Percentiles rank a stretch among this genome's conserved stretches.
Evolutionary conservation across 2,329 filamentous ascomycete species (phyloP).

Genomic region (Rhynchosporium secalis): DNA sequence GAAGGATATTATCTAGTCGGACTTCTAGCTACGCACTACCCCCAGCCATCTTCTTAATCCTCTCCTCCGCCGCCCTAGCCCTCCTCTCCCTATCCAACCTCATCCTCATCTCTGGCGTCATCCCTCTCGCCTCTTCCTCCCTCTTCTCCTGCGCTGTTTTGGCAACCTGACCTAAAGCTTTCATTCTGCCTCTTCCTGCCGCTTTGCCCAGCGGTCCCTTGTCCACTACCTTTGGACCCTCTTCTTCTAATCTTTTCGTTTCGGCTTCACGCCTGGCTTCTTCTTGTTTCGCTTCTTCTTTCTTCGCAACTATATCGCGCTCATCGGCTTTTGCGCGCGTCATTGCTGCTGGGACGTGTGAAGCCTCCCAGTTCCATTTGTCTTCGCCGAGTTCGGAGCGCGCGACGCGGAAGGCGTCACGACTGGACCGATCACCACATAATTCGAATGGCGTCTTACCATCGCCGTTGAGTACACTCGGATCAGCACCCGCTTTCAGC

Average conservation of each 20-base stretch:
- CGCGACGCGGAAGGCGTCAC: conserved; percentile 89
- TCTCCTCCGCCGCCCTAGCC: conserved; percentile 87
- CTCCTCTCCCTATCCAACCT: conserved; percentile 84
- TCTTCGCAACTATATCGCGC: conserved; percentile 68
- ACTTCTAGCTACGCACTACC: background rate
- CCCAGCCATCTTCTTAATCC: conserved; percentile 54
- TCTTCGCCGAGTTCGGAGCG: conserved; percentile 77
- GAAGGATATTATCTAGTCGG: no score
- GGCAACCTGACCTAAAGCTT: conserved; percentile 55
- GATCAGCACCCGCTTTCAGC: conserved; percentile 72
- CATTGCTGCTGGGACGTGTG: conserved; percentile 71
- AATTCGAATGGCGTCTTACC: conserved; percentile 87
- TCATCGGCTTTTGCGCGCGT: conserved; percentile 70
- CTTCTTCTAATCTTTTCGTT: conserved; percentile 67
- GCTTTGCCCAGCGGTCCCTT: conserved; percentile 39
- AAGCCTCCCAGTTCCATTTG: conserved; percentile 75
- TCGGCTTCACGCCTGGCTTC: conserved; percentile 70
- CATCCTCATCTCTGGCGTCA: conserved; percentile 85
- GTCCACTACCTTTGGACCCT: conserved; percentile 59
- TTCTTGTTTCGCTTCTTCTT: conserved; percentile 67
- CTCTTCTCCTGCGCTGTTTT: conserved; percentile 80
- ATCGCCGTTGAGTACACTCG: conserved; percentile 67
- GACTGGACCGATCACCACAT: conserved; percentile 78
- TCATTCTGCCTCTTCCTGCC: conserved; percentile 52
- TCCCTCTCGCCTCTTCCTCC: conserved; percentile 78